phyloP scores from a whole-genome alignment of 768 basidiomycete species.

The Hericium coralloides region DNA sequence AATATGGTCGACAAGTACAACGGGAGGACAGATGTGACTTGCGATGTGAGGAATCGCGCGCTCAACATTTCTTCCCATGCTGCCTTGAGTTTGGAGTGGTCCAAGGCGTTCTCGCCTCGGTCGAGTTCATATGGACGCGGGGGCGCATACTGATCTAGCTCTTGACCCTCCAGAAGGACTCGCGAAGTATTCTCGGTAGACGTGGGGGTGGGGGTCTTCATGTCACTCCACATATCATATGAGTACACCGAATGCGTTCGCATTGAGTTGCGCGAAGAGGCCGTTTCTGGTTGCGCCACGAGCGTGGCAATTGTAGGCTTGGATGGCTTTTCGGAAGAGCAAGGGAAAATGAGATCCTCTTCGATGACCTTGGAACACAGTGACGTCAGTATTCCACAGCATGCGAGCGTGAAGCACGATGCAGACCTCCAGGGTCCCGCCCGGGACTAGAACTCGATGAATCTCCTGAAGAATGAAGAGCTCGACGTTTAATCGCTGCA shows the following conservation, averaged over 20 bases:
- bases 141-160: background rate
- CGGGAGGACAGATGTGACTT: conserved; percentile 9
- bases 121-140: conserved; percentile 1
- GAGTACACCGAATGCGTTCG: background rate
- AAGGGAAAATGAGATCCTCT: conserved; percentile 68
- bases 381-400: background rate
- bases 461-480: conserved; percentile 41
- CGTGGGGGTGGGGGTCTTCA: background rate
- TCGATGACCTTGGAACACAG: conserved; percentile 47
- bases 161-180: background rate
- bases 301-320: conserved; percentile 10
- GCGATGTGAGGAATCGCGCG: conserved; percentile 8
- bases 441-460: conserved; percentile 52
- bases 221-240: background rate
- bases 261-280: background rate
- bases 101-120: conserved; percentile 1
- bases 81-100: conserved; percentile 11
- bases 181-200: background rate
- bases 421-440: conserved; percentile 56
- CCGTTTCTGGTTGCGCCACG: background rate
- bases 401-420: background rate
- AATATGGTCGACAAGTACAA: conserved; percentile 14
- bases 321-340: conserved; percentile 13
- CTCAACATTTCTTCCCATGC: conserved; percentile 14
- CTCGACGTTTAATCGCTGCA: conserved; percentile 11